Evolutionary conservation across 164 flowering plant genomes (phyloP).

Genomic region (Liquidambar formosana): DNA sequence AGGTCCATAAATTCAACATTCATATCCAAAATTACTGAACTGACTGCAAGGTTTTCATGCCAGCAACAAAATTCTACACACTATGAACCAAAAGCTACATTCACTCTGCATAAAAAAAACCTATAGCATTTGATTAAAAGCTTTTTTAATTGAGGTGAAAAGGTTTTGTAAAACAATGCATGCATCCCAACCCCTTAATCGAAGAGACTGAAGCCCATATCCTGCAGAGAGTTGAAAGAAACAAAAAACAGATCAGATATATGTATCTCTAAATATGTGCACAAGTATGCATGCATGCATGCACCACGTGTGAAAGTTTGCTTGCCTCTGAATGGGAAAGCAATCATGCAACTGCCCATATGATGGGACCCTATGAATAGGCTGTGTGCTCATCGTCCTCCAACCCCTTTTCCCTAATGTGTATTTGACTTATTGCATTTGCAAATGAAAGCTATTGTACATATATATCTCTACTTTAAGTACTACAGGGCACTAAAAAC

Average conservation of each 20-base stretch:
- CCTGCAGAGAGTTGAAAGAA: slow-evolving; percentile 29
- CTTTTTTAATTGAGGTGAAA: not conserved
- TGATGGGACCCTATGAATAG: no score
- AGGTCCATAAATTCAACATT: not conserved
- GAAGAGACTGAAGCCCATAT: slow-evolving; percentile 55
- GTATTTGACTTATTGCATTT: no score
- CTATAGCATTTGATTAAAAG: not conserved
- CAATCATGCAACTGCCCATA: no score
- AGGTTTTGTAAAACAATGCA: no score
- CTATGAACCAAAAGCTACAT: not conserved
- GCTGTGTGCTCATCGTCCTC: no score
- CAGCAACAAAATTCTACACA: not conserved
- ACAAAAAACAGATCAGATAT: not conserved
- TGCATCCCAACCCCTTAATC: slow-evolving; percentile 29
- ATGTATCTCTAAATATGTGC: no score
- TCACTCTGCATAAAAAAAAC: not conserved
- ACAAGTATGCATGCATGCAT: not conserved
- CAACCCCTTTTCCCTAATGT: no score
- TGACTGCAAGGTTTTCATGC: not conserved
- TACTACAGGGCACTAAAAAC: no score
- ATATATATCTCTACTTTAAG: no score
- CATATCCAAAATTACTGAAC: not conserved
- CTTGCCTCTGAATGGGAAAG: no score
- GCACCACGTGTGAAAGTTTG: no score
- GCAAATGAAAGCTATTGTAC: no score